Evolutionary conservation across 768 basidiomycete genomes (phyloP).

Genomic region (Pleurotus giganteus): DNA sequence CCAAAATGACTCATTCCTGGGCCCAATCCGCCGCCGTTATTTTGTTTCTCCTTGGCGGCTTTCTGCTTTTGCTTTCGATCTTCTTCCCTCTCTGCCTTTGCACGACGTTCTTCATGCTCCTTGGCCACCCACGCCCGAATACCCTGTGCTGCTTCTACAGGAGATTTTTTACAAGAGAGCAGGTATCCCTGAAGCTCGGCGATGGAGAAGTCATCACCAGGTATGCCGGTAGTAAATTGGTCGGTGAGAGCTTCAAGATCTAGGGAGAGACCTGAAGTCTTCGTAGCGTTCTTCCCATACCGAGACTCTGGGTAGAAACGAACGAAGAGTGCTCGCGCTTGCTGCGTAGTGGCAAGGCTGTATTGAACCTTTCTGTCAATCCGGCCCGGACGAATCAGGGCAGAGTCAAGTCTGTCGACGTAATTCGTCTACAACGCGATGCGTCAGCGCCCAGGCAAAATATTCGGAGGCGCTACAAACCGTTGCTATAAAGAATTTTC

Average conservation of each 20-base stretch:
- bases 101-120: conserved; percentile 15
- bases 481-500: conserved; percentile 66
- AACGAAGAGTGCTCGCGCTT: conserved; percentile 45
- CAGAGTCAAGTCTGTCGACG: conserved; percentile 51
- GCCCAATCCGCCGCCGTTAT: not conserved
- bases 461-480: conserved; percentile 95
- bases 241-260: conserved; percentile 16
- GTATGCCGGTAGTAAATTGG: conserved; percentile 29
- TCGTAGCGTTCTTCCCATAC: not conserved
- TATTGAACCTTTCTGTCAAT: conserved; percentile 56
- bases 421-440: conserved; percentile 44
- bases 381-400: conserved; percentile 54
- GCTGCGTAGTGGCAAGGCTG: conserved; percentile 42
- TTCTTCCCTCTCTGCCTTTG: conserved; percentile 20
- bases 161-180: conserved; percentile 23
- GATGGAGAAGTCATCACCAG: conserved; percentile 33
- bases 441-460: conserved; percentile 52
- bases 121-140: conserved; percentile 30
- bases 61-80: conserved; percentile 20
- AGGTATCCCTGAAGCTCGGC: conserved; percentile 47
- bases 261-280: not conserved
- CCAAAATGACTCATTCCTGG: not conserved
- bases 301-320: conserved; percentile 40
- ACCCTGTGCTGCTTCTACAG: conserved; percentile 17
- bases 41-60: conserved; percentile 19